phyloP scores from a whole-genome alignment of 2,329 filamentous ascomycete genomes.

The Trichoderma breve region DNA sequence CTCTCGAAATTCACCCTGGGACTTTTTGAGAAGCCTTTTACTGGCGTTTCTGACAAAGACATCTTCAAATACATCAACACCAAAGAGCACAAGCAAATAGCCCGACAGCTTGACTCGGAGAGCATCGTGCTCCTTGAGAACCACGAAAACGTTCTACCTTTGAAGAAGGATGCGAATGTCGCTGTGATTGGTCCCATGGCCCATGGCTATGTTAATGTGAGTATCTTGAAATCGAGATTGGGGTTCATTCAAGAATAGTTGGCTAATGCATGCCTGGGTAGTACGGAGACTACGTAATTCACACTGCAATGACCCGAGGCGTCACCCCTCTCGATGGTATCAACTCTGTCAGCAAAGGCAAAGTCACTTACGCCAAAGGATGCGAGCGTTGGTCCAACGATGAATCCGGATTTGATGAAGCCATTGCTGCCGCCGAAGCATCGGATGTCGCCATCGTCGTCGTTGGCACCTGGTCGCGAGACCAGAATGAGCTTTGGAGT shows the following conservation, averaged over 20 bases:
- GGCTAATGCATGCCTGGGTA: background rate
- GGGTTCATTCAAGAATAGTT: background rate
- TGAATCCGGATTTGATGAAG: conserved; percentile 7
- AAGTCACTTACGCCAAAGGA: background rate
- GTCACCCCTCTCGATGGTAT: conserved; percentile 8
- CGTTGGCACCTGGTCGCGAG: background rate
- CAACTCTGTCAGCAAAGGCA: conserved; percentile 1
- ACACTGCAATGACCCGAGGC: conserved; percentile 13
- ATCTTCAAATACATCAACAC: conserved; percentile 8
- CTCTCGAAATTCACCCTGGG: background rate
- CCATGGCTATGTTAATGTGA: background rate
- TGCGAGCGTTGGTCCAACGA: conserved; percentile 12
- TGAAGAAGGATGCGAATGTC: conserved; percentile 6
- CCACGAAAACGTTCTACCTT: background rate
- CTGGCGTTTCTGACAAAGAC: background rate
- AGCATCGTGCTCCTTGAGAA: conserved; percentile 10
- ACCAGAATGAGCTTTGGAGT: conserved; percentile 6
- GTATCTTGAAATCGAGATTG: background rate
- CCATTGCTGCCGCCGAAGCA: background rate
- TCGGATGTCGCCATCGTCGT: conserved; percentile 2
- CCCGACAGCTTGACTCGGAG: background rate
- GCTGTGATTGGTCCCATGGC: conserved; percentile 6
- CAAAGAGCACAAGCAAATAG: background rate
- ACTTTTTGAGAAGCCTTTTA: conserved; percentile 1
- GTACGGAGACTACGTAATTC: conserved; percentile 12